Conservation (phyloP, 768 basidiomycete genomes). For the Astraeus odoratus region DNA sequence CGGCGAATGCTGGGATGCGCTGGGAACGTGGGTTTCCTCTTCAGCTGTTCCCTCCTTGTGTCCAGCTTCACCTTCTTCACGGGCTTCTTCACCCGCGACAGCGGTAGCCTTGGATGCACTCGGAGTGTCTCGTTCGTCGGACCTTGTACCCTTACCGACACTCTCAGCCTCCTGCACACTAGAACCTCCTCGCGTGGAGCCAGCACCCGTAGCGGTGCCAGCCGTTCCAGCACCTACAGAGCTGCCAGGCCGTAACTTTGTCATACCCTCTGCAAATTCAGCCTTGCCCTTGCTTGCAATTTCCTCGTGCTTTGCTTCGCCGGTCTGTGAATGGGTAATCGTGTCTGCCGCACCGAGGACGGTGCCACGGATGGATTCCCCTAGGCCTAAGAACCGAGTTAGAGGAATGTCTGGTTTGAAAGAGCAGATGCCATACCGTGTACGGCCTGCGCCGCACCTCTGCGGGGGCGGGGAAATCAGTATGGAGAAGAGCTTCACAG, state of each 20-base stretch:
- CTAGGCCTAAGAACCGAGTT: slow-evolving; percentile 27
- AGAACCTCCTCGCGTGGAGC: not conserved
- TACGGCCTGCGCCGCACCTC: slow-evolving; percentile 31
- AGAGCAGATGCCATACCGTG: slow-evolving; percentile 24
- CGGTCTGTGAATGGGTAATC: slow-evolving; percentile 17
- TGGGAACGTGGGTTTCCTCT: not conserved
- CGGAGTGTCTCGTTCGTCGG: not conserved
- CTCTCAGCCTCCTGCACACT: not conserved
- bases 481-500: too few species aligned
- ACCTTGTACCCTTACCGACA: not conserved
- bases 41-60: not conserved
- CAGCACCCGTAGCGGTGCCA: not conserved
- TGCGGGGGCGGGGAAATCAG: slow-evolving; percentile 6
- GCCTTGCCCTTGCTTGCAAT: slow-evolving; percentile 31
- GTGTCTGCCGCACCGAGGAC: slow-evolving; percentile 35
- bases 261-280: slow-evolving; percentile 36
- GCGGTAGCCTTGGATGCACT: not conserved
- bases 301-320: slow-evolving; percentile 28
- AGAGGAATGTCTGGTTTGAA: slow-evolving; percentile 3
- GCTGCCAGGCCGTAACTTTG: slow-evolving; percentile 12
- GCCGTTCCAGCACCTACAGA: not conserved
- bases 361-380: slow-evolving; percentile 40
- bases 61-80: not conserved
- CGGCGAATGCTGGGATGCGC: not conserved
- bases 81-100: not conserved